Percentiles rank a stretch among this genome's conserved stretches.
Evolutionary conservation across 805 yeast genomes (phyloP).

Genomic region (Pichia scutulata): DNA sequence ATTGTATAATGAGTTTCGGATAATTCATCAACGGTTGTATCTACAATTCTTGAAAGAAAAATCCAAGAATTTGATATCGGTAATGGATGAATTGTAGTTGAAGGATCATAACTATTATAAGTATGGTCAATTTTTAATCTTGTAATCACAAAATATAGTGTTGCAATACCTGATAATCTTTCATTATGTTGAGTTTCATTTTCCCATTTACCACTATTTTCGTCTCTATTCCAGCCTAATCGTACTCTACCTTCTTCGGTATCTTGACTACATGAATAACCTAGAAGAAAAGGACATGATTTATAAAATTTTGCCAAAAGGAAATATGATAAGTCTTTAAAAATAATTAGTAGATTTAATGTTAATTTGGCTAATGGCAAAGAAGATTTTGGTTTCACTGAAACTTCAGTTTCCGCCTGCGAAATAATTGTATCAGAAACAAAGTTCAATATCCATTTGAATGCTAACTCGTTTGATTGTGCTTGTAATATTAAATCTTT

Average conservation of each 20-base stretch:
- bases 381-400: conserved; percentile 70
- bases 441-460: conserved; percentile 69
- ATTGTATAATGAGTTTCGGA: conserved; percentile 65
- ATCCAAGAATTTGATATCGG: conserved; percentile 59
- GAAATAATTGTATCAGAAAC: conserved; percentile 78
- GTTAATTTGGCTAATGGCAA: conserved; percentile 71
- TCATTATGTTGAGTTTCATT: conserved; percentile 70
- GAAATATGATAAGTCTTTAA: conserved; percentile 45
- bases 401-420: conserved; percentile 90
- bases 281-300: conserved; percentile 84
- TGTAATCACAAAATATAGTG: conserved; percentile 72
- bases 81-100: conserved; percentile 39
- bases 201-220: conserved; percentile 39
- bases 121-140: conserved; percentile 32
- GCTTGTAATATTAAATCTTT: conserved; percentile 41
- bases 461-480: conserved; percentile 42
- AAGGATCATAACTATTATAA: conserved; percentile 18
- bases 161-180: conserved; percentile 76
- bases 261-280: conserved; percentile 65
- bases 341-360: conserved; percentile 39
- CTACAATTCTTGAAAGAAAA: conserved; percentile 63
- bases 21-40: conserved; percentile 42
- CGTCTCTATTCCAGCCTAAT: conserved; percentile 80
- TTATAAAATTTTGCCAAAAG: conserved; percentile 78
- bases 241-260: conserved; percentile 73